phyloP scores from a whole-genome alignment of 768 basidiomycete genomes.

The Suillus variegatus region DNA sequence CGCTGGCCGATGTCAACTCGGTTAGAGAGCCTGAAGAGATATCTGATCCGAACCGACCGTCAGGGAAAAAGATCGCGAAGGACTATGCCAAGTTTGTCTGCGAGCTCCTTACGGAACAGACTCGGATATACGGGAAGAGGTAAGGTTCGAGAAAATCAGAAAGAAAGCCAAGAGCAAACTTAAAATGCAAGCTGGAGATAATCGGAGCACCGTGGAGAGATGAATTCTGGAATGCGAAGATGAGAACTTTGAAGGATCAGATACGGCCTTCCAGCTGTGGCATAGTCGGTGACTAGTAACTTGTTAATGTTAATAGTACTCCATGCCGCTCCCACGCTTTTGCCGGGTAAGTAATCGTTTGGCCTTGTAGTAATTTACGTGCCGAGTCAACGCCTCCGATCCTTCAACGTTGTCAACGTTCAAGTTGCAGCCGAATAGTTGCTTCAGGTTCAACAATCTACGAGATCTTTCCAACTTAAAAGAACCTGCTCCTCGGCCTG shows the following conservation, averaged over 20 bases:
- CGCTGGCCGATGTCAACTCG: not conserved
- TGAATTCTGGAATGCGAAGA: conserved; percentile 3
- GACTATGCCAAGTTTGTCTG: not conserved
- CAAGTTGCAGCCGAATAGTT: not conserved
- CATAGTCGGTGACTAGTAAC: not conserved
- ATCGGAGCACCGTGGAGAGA: not conserved
- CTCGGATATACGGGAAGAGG: not conserved
- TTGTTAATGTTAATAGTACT: no score
- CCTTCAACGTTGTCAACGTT: not conserved
- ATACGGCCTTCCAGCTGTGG: not conserved
- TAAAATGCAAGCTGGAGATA: not conserved
- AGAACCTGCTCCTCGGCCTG: not conserved
- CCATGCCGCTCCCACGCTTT: not conserved
- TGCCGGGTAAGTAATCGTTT: not conserved
- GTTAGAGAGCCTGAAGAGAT: not conserved
- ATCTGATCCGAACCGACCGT: not conserved
- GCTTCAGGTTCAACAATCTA: not conserved
- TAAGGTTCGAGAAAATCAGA: conserved; percentile 1
- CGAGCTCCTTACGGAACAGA: not conserved
- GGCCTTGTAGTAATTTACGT: not conserved
- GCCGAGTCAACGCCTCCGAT: not conserved
- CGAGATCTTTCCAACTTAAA: not conserved
- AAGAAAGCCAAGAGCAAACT: conserved; percentile 5
- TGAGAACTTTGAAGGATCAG: not conserved
- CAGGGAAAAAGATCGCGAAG: not conserved